Evolutionary conservation across 1,284 basidiomycete species (phyloP).

Genomic region (Ceratobasidium sp.): DNA sequence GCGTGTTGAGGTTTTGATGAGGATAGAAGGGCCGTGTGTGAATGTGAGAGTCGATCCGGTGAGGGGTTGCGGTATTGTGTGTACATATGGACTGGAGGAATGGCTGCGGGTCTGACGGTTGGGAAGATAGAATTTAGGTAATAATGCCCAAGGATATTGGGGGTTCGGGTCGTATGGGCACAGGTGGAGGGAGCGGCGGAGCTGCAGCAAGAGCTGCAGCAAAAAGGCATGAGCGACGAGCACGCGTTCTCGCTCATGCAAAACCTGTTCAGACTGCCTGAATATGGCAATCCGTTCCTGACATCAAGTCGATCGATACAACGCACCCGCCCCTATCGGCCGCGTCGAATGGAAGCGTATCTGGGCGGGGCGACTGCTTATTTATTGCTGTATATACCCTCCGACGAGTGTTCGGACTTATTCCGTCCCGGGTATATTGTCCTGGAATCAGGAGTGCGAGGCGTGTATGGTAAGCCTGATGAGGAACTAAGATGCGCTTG

Average conservation of each 20-base stretch:
- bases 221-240: neutral
- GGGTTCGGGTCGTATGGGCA: no score
- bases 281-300: neutral
- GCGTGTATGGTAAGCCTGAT: slow-evolving; percentile 1
- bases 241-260: neutral
- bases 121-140: neutral
- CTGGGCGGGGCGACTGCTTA: neutral
- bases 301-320: neutral
- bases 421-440: neutral
- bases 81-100: neutral
- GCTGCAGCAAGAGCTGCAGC: neutral
- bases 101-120: neutral
- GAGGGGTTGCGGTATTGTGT: neutral
- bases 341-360: neutral
- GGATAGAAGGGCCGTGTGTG: neutral
- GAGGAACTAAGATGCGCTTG: neutral
- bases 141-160: no score
- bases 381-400: neutral
- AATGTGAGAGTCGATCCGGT: neutral
- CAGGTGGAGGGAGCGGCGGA: neutral
- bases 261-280: neutral
- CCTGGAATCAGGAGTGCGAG: neutral
- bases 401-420: neutral
- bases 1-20: neutral
- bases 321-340: neutral